Evolutionary conservation across 257 asterid species (phyloP).

Genomic region (Ligustrum vulgare): DNA sequence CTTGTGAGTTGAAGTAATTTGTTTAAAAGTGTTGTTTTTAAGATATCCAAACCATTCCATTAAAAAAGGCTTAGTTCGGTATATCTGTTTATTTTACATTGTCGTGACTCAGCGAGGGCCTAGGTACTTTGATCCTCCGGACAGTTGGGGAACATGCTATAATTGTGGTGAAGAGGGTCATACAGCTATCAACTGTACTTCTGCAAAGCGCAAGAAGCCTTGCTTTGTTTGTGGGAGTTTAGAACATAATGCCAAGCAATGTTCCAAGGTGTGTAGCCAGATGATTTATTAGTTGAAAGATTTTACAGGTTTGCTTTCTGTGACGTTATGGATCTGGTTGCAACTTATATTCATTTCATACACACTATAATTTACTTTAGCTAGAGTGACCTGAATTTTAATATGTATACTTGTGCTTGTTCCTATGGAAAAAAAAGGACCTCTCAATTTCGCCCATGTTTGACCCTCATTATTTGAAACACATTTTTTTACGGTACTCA

Average conservation of each 20-base stretch:
- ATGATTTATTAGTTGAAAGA: background rate
- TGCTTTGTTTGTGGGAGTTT: constrained; percentile 95
- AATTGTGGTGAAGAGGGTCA: constrained; percentile 99
- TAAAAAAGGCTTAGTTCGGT: constrained; percentile 29
- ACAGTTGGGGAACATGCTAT: constrained; percentile 91
- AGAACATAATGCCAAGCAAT: constrained; percentile 77
- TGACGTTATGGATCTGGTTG: background rate
- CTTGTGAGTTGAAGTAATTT: constrained; percentile 79
- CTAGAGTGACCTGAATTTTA: background rate
- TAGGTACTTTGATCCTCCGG: constrained; percentile 97
- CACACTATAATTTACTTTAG: background rate
- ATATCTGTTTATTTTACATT: constrained; percentile 33
- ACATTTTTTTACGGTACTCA: too few relatives aligned
- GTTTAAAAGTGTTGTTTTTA: constrained; percentile 32
- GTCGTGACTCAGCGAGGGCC: constrained; percentile 85
- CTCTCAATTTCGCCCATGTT: background rate
- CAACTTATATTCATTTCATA: background rate
- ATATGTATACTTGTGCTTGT: background rate
- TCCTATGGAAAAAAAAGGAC: background rate
- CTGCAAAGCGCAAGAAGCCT: constrained; percentile 82
- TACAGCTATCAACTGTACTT: constrained; percentile 66
- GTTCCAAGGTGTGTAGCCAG: constrained; percentile 62
- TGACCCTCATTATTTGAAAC: too few relatives aligned
- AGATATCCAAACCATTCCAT: constrained; percentile 27
- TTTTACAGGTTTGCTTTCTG: background rate